A percentile compares a stretch with the other conserved stretches of the same genome.
These are phyloP conservation scores for Rhodofomes roseus DNA, from an alignment of 1,284 basidiomycete species.

Conservation along the genomic window DNA sequence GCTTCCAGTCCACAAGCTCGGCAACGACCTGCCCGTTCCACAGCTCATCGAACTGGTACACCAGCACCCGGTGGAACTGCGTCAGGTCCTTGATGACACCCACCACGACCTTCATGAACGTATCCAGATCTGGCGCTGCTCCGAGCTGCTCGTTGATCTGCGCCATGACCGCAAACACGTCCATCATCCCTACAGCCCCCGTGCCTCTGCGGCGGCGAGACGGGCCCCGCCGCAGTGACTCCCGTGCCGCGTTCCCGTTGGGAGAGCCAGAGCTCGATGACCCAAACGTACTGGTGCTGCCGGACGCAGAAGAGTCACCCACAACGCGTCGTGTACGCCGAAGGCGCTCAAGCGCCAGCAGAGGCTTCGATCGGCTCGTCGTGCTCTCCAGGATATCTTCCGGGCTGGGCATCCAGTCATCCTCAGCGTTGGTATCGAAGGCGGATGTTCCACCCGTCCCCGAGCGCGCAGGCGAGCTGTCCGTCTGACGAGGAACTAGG, in stretches of 20 bases:
- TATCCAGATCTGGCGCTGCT: slow-evolving; percentile 64
- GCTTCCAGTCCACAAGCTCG: slow-evolving; percentile 81
- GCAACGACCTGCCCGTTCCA: slow-evolving; percentile 81
- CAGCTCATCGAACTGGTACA: slow-evolving; percentile 80
- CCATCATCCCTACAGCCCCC: slow-evolving; percentile 65
- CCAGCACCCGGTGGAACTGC: slow-evolving; percentile 82
- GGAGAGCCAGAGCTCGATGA: background rate
- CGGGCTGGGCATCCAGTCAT: slow-evolving; percentile 45
- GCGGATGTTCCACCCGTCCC: slow-evolving; percentile 3
- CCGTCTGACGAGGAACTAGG: slow-evolving; percentile 1
- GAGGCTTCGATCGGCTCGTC: slow-evolving; percentile 67
- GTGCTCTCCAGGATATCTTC: slow-evolving; percentile 76
- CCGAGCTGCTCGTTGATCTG: slow-evolving; percentile 87
- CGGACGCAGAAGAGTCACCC: slow-evolving; percentile 9
- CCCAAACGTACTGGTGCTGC: slow-evolving; percentile 7
- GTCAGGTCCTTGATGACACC: slow-evolving; percentile 83
- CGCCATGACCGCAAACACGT: slow-evolving; percentile 76
- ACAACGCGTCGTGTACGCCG: slow-evolving; percentile 40
- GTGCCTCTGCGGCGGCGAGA: slow-evolving; percentile 21
- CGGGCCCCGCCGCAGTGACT: slow-evolving; percentile 15
- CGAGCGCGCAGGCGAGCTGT: slow-evolving; percentile 6
- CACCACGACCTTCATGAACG: slow-evolving; percentile 76
- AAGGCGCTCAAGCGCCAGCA: slow-evolving; percentile 72
- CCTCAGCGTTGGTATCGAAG: slow-evolving; percentile 28
- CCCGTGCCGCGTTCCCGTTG: slow-evolving; percentile 12